Evolutionary conservation across 2,329 filamentous ascomycete genomes (phyloP).

Genomic region (Neofusicoccum parvum): DNA sequence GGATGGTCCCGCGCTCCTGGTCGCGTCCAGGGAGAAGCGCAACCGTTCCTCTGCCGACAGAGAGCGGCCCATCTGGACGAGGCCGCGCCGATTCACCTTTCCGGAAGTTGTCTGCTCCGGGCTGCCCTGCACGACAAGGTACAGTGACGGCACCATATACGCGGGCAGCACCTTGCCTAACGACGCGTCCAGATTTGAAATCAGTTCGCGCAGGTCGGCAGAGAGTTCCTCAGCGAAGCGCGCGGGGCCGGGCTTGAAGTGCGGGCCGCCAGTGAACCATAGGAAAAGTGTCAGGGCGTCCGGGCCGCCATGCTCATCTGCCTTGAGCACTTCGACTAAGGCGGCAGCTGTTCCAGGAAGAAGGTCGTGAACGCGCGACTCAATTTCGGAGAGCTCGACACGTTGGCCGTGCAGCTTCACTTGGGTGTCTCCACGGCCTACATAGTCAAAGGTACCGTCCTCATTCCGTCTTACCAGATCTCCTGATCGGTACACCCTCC

Average conservation of each 20-base stretch:
- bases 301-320: background rate
- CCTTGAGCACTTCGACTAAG: background rate
- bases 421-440: slow-evolving; percentile 19
- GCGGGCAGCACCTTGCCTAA: background rate
- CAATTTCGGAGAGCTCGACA: slow-evolving; percentile 42
- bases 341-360: background rate
- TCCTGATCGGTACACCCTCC: slow-evolving; percentile 17
- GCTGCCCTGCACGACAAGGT: slow-evolving; percentile 19
- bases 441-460: slow-evolving; percentile 5
- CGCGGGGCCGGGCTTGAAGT: background rate
- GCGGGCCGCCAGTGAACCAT: background rate
- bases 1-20: background rate
- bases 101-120: slow-evolving; percentile 28
- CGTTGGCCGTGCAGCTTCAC: slow-evolving; percentile 37
- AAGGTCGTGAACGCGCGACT: slow-evolving; percentile 21
- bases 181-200: background rate
- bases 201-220: background rate
- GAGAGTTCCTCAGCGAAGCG: background rate
- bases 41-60: background rate
- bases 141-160: background rate
- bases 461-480: slow-evolving; percentile 29
- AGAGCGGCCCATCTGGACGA: slow-evolving; percentile 19
- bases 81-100: slow-evolving; percentile 37
- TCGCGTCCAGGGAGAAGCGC: background rate
- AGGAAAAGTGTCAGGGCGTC: background rate